Base-by-base conservation (phyloP, 2,329 filamentous ascomycete species). In the Phaeosphaeriaceae sp. region DNA sequence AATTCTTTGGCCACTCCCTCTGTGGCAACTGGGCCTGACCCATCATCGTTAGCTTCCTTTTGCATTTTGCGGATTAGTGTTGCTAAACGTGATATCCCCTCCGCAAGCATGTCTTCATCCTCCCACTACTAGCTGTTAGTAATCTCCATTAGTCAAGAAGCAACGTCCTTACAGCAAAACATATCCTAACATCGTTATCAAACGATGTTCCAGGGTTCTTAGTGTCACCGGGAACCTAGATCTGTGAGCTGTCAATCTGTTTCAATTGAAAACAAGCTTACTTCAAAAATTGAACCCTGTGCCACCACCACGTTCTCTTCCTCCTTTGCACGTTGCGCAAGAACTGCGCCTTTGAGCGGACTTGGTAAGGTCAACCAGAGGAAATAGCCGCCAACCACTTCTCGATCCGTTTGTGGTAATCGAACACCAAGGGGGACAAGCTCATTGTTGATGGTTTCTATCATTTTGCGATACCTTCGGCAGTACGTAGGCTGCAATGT, bases 331-430 rank as follows among this genome's bases (percentile, higher is more conserved):
- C 77, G 76, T 59, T 79, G 74, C 6, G 83, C 83, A 26, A 91
- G 76, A 6, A 80, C 78, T 26, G 74, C 74, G 29, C 81, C 84
- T 7, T 79, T 77, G 45, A 87, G 74, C 36, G 67, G 46, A 54
- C 70, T 54, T 0, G 87, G 86, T 4, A 96, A 71, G 1, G 78
- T 80, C 20, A 95, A 72, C 91, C 91, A 96, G 39, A 96, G 77
- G 70, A 96, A 96, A 69, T 93, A 96, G 0, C 92, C 92, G 0
- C 92, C 92, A 23, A 87, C 87, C 3, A 87, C 71, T 3, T 76
- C 68, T 28, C 76, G 72, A 46, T 76, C 69, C 1, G 70, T 62
- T 46, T 81, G 73, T 12, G 72, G 70, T 30, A 78, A 50, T 61
- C 72, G 59, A 75, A 89, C 81, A 1, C 87, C 88, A 0, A 89